phyloP scores from a whole-genome alignment of 441 rosid genomes.

The Heliophila coronopifolia region DNA sequence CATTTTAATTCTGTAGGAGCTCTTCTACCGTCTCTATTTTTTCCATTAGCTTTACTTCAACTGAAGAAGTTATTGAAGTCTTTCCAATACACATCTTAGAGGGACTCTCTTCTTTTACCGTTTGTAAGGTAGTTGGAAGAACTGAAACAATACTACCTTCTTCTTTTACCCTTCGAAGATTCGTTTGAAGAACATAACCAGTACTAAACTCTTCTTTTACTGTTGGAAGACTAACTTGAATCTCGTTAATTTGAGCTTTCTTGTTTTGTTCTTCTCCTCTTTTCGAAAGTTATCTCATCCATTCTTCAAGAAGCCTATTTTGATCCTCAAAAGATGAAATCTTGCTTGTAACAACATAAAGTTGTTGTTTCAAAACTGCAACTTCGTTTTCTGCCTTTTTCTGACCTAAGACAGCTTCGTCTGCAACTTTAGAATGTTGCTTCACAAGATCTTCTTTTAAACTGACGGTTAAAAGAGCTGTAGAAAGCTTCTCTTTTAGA shows the following conservation, averaged over 20 bases:
- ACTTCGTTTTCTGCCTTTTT: slow-evolving; percentile 85
- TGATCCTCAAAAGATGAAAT: slow-evolving; percentile 63
- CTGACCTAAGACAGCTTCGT: slow-evolving; percentile 96
- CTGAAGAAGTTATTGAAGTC: slow-evolving; percentile 40
- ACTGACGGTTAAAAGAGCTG: slow-evolving; percentile 60
- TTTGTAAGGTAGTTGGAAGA: too few relatives aligned
- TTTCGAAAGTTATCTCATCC: slow-evolving; percentile 81
- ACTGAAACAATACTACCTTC: too few relatives aligned
- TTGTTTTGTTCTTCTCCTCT: slow-evolving; percentile 77
- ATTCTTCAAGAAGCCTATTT: slow-evolving; percentile 82
- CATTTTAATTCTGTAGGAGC: too few relatives aligned
- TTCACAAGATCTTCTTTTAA: slow-evolving; percentile 72
- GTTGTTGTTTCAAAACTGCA: slow-evolving; percentile 49
- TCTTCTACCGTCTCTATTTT: too few relatives aligned
- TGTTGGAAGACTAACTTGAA: slow-evolving; percentile 36
- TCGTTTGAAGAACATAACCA: slow-evolving; percentile 22
- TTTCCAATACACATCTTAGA: slow-evolving; percentile 33
- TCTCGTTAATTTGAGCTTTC: slow-evolving; percentile 43
- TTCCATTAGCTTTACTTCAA: slow-evolving; percentile 70
- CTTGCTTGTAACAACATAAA: slow-evolving; percentile 47
- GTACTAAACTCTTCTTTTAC: slow-evolving; percentile 31
- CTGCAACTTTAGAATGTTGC: slow-evolving; percentile 91
- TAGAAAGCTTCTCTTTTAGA: slow-evolving; percentile 59
- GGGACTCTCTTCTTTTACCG: slow-evolving; percentile 51
- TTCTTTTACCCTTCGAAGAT: too few relatives aligned